Base-by-base conservation (phyloP, 441 rosid genomes). In the Gossypium aridum region DNA sequence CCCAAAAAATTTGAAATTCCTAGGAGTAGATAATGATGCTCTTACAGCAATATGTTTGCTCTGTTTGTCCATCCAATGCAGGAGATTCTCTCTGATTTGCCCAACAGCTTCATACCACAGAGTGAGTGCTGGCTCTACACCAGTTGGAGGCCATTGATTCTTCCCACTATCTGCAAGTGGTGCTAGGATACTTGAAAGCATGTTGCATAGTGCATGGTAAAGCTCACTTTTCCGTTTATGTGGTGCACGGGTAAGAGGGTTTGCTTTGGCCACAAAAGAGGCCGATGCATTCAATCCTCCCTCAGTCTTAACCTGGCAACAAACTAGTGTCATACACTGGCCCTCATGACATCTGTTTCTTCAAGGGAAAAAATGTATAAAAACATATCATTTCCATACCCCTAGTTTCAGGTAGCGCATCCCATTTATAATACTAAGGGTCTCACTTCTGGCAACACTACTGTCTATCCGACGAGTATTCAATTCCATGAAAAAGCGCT, bases 261-360 rank as follows among this genome's bases (percentile, higher is more conserved):
- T 93, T 76, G 97, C 99, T 86, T 96, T 96, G 53, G 98, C 99
- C 83, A 96, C 94, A 83, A 93, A 96, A 54, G 99, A 96, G 77
- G 99, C 97, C 2, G 99, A 93, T 26, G 99, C 99, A 88, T 96
- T 96, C 78, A 96, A 81, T 79, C 99, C 98, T 72, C 99, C 99
- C 85, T 93, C 98, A 65, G 97, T 88, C 83, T 89, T 93, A 80
- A 96, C 98, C 99, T 96, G 92, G 45, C 76, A 80, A 83, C 71
- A 59, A 76, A 68, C 53, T 47, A 73, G n/a, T 55, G 79, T 84
- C 81, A 87, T 12, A 71, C 73, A 76, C 39, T 25, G 37, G 39
- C 74, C 70, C 71, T 79, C 51, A 77, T 75, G 73, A 14, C 43
- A 68, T 54, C 66, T 14, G 31, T 60, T 61, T 43, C 45, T 73